phyloP scores from a whole-genome alignment of 2,329 filamentous ascomycete species.

The Cadophora sp. region DNA sequence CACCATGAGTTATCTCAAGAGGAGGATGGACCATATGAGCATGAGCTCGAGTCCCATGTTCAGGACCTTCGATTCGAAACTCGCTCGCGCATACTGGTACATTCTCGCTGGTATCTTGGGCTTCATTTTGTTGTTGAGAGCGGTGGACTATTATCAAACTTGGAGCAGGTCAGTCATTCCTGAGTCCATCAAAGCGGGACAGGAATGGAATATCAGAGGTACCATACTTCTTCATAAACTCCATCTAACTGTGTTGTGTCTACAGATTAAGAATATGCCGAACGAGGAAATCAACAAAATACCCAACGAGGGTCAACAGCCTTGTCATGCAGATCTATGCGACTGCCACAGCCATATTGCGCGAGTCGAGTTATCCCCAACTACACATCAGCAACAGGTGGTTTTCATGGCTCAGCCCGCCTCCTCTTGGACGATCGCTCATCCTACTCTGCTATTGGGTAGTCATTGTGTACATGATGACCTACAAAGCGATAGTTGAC shows the following conservation, averaged over 20 bases:
- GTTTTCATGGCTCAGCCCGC: conserved; percentile 64
- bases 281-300: conserved; percentile 48
- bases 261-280: conserved; percentile 55
- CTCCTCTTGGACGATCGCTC: conserved; percentile 62
- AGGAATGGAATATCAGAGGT: not conserved
- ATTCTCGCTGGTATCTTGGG: conserved; percentile 55
- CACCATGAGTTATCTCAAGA: conserved; percentile 19
- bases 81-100: conserved; percentile 66
- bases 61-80: conserved; percentile 54
- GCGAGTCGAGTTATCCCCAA: conserved; percentile 64
- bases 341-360: conserved; percentile 61
- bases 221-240: not conserved
- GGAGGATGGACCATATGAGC: conserved; percentile 35
- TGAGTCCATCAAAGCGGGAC: not conserved
- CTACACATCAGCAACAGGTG: conserved; percentile 53
- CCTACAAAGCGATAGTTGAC: conserved; percentile 53
- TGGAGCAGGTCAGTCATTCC: conserved; percentile 34
- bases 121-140: conserved; percentile 32
- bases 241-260: not conserved
- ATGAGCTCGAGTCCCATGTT: conserved; percentile 48
- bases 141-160: conserved; percentile 35
- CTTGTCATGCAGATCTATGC: conserved; percentile 59
- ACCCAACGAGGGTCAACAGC: conserved; percentile 60
- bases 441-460: conserved; percentile 64
- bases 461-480: conserved; percentile 64